These are phyloP conservation scores for Setaria italica DNA, from an alignment of 202 grass and related monocot genomes.

Conservation along the genomic window DNA sequence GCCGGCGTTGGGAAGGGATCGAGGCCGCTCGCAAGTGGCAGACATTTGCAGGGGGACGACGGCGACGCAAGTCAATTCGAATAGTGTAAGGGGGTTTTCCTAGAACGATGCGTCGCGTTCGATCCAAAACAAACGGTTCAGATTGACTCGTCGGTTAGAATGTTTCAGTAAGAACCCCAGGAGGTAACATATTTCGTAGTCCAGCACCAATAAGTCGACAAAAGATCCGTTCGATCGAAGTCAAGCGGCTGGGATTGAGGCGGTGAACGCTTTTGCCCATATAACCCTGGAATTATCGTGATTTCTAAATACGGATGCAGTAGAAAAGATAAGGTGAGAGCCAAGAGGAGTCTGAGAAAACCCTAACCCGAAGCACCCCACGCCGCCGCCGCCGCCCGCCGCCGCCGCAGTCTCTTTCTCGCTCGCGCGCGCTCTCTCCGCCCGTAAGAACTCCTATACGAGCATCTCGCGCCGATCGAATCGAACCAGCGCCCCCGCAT, in stretches of 20 bases:
- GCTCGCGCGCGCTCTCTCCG: conserved; percentile 1
- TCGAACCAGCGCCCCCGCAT: neutral
- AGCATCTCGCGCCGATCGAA: neutral
- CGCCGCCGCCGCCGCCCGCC: neutral
- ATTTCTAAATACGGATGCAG: neutral
- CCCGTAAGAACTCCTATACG: conserved; percentile 7
- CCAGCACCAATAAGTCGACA: neutral
- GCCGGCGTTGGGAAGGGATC: no score
- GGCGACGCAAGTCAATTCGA: neutral
- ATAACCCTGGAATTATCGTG: neutral
- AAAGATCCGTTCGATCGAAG: neutral
- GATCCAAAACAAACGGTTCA: neutral
- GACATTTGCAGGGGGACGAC: no score
- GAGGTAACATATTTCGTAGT: neutral
- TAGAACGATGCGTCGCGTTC: neutral
- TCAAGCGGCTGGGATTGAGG: neutral
- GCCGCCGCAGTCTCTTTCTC: conserved; percentile 7
- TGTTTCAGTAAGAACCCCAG: neutral
- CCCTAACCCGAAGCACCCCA: conserved; percentile 10
- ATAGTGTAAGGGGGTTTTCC: neutral
- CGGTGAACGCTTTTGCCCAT: neutral
- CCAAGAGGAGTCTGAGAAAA: neutral
- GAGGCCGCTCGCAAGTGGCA: no score
- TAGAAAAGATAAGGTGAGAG: neutral
- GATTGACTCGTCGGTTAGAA: neutral